Conservation (phyloP, 345 rosid genomes). For the Gossypium arboreum region DNA sequence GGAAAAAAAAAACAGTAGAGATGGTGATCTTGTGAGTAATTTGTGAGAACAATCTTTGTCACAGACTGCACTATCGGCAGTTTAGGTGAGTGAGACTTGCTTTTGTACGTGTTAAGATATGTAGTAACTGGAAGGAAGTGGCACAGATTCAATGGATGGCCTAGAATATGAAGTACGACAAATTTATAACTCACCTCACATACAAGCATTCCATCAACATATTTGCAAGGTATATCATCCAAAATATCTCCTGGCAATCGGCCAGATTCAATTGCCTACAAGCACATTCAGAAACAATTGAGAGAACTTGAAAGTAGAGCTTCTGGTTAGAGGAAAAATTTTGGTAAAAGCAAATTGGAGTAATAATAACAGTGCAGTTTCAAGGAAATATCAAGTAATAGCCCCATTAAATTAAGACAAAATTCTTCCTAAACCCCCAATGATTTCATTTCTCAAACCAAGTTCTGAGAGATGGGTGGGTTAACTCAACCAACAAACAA, state of each 20-base stretch:
- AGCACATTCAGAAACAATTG: slow-evolving; percentile 2
- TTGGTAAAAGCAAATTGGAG: neutral
- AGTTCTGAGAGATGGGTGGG: neutral
- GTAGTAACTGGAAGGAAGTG: neutral
- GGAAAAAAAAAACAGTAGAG: neutral
- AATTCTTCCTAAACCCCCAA: neutral
- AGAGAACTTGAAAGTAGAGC: neutral
- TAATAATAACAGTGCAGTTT: neutral
- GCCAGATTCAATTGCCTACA: slow-evolving; percentile 90
- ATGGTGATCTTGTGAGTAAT: neutral
- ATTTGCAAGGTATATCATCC: slow-evolving; percentile 78
- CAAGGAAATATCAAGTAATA: slow-evolving; percentile 2
- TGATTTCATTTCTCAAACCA: neutral
- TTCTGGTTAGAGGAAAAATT: neutral
- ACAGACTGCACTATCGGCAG: neutral
- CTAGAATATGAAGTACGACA: neutral
- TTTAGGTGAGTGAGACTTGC: neutral
- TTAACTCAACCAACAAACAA: neutral
- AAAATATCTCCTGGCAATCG: slow-evolving; percentile 76
- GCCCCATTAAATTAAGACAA: neutral
- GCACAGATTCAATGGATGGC: neutral
- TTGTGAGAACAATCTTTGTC: neutral
- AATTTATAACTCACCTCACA: slow-evolving; percentile 65
- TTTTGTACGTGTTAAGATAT: neutral
- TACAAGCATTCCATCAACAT: slow-evolving; percentile 57